Evolutionary conservation across 2,329 filamentous ascomycete species (phyloP), one percentile per base, ranked within the genome.

Genomic region (Beauveria medogensis): DNA sequence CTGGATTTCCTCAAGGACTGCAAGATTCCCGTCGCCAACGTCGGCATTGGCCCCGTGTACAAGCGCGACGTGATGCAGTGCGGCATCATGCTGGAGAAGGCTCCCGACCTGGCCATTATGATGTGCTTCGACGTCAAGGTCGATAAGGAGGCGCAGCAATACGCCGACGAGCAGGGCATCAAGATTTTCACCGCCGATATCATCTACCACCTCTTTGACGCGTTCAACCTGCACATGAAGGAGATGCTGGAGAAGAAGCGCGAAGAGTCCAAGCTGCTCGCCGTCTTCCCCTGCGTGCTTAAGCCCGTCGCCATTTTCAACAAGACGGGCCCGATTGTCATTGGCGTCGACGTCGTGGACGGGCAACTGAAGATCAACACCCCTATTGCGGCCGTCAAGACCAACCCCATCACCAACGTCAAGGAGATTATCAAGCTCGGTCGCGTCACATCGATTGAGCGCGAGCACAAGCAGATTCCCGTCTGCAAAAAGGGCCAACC

Each of bases 61-160:
- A 97, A 97, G 81, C 91, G 94, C 69, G 94, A 99, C 75, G 90
- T 99, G 59, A 94, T 97, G 84, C 92, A 87, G 86, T 83, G 91
- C 79, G 92, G 91, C 70, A 89, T 91, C 67, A 99, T 99, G 94
- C 75, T 97, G 70, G 94, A 99, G 77, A 97, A 97, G 79, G 84
- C 88, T 18, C 91, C 91, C 66, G 92, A 99, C 72, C 95, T 88
- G 68, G 94, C 94, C n/a, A 91, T 97, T 72, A 99, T 99, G 94
- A 86, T 99, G 55, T 97, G 94, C 75, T 99, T 99, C 82, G 95
- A 99, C 74, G 94, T 99, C 77, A 97, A 97, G 80, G 91, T 99
- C 18, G 94, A 99, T 78, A 97, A 96, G 75, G 94, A 99, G 72
- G 94, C 94, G 0, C 86, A 89, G 66, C 82, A 84, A 10, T 96